Conservation (phyloP, 345 rosid species). For the Brassica juncea region DNA sequence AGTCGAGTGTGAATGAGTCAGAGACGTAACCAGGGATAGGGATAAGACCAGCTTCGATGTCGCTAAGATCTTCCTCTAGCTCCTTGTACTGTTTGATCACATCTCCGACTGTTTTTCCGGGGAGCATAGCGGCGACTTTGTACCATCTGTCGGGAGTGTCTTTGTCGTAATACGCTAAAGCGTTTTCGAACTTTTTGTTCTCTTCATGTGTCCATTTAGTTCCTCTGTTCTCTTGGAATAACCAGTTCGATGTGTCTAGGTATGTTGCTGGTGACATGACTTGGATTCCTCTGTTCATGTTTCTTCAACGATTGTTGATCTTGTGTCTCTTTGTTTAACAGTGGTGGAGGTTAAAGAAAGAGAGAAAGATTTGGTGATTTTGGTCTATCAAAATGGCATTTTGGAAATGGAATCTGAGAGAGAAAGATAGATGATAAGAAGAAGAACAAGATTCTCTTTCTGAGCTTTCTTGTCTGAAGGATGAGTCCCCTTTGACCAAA, state of each 20-base stretch:
- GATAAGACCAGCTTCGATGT: conserved; percentile 88
- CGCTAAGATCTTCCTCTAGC: conserved; percentile 87
- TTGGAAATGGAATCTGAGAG: conserved; percentile 55
- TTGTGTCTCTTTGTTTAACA: conserved; percentile 10
- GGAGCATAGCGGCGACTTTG: conserved; percentile 85
- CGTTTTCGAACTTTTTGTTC: conserved; percentile 92
- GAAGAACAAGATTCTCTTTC: conserved; percentile 35
- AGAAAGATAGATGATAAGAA: conserved; percentile 23
- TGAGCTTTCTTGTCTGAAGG: conserved; percentile 12
- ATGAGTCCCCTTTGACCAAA: conserved; percentile 28
- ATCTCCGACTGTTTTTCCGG: conserved; percentile 89
- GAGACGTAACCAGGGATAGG: conserved; percentile 76
- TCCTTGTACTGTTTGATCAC: conserved; percentile 89
- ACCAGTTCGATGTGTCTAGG: conserved; percentile 63
- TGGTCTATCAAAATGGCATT: conserved; percentile 39
- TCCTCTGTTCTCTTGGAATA: conserved; percentile 43
- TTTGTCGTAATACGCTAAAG: conserved; percentile 76
- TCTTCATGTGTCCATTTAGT: conserved; percentile 88
- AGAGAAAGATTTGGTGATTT: conserved; percentile 28
- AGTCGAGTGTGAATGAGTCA: conserved; percentile 84
- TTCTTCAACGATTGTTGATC: conserved; percentile 12
- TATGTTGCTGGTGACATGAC: conserved; percentile 61
- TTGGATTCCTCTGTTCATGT: conserved; percentile 60
- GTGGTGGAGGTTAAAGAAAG: conserved; percentile 46
- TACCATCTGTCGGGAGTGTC: conserved; percentile 93